A percentile compares a stretch with the other conserved stretches of the same genome.
phyloP scores from a whole-genome alignment of 768 basidiomycete species.

The Amanita rimosa region DNA sequence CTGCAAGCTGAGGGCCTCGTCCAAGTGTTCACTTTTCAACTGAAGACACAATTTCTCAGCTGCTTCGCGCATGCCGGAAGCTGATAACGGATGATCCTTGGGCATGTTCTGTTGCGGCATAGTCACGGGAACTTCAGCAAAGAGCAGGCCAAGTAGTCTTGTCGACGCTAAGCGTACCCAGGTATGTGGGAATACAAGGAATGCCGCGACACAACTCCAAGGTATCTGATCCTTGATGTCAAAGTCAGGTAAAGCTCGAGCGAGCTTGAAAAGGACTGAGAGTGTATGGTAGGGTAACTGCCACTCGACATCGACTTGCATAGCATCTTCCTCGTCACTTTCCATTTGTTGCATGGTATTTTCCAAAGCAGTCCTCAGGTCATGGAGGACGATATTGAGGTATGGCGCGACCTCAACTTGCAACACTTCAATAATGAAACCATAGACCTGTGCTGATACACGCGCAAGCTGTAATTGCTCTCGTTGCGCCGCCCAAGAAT shows the following conservation, averaged over 20 bases:
- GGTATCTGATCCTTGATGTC: constrained; percentile 33
- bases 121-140: constrained; percentile 37
- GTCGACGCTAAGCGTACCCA: constrained; percentile 86
- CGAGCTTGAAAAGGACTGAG: constrained; percentile 49
- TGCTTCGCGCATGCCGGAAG: constrained; percentile 47
- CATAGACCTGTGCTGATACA: constrained; percentile 75
- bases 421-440: constrained; percentile 65
- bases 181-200: constrained; percentile 83
- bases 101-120: constrained; percentile 21
- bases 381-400: constrained; percentile 39
- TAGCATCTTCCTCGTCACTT: constrained; percentile 27
- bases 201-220: constrained; percentile 53
- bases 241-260: constrained; percentile 43
- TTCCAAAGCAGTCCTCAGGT: constrained; percentile 38
- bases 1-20: constrained; percentile 65
- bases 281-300: constrained; percentile 76
- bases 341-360: constrained; percentile 22
- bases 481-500: constrained; percentile 65
- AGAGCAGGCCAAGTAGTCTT: constrained; percentile 63
- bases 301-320: constrained; percentile 61
- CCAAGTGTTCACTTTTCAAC: constrained; percentile 72
- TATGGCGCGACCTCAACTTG: constrained; percentile 34
- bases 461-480: constrained; percentile 51
- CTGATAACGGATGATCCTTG: constrained; percentile 37
- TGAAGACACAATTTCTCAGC: constrained; percentile 67